A percentile compares a stretch with the other conserved stretches of the same genome.
Evolutionary conservation across 768 basidiomycete genomes (phyloP).

Genomic region (Tricholoma terreum): DNA sequence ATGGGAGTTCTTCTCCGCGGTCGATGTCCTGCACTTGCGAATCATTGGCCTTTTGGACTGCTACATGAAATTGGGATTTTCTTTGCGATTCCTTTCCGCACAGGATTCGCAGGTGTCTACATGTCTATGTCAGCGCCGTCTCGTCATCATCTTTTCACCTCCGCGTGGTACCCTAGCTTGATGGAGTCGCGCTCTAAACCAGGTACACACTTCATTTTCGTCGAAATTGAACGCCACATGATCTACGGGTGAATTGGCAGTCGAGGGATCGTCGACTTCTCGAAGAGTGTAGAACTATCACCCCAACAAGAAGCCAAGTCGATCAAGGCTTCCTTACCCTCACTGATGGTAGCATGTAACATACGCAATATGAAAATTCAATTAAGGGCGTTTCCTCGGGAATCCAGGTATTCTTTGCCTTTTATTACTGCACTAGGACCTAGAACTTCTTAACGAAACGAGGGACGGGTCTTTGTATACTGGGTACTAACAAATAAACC

Average conservation of each 20-base stretch:
- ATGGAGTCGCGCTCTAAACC: not conserved
- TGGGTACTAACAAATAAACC: not conserved
- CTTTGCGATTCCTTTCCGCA: not conserved
- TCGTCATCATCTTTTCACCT: not conserved
- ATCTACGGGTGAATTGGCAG: not conserved
- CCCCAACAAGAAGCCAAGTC: not conserved
- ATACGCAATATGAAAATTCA: not conserved
- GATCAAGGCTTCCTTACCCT: not conserved
- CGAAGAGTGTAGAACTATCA: not conserved
- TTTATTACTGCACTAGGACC: slow-evolving; percentile 1
- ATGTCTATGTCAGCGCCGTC: not conserved
- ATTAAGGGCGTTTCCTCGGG: not conserved
- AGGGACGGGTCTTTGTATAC: not conserved
- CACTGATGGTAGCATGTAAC: not conserved
- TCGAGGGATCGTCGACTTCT: slow-evolving; percentile 1
- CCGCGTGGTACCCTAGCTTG: not conserved
- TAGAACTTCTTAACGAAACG: slow-evolving; percentile 8
- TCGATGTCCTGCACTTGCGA: not conserved
- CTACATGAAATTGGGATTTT: not conserved
- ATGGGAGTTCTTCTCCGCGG: not conserved
- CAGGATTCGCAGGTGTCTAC: not conserved
- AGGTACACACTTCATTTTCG: not conserved
- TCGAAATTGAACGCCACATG: not conserved
- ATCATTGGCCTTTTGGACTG: not conserved
- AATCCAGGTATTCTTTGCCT: slow-evolving; percentile 4